Conservation (phyloP, 805 yeast species). For the Novakomyces olei region DNA sequence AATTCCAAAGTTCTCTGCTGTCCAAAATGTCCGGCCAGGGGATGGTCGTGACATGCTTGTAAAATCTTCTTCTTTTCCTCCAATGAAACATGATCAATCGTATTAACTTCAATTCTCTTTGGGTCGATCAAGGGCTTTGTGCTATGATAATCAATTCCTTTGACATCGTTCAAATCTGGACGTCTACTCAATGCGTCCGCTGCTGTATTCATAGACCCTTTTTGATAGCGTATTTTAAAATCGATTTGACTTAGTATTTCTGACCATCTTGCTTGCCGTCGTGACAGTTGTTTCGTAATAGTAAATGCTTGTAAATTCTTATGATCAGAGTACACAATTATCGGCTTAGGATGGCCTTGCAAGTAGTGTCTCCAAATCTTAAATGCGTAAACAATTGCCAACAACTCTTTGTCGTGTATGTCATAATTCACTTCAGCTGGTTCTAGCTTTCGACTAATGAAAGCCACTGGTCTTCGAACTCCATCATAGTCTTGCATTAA, state of each 20-base stretch:
- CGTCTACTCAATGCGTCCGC: neutral
- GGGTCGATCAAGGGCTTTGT: neutral
- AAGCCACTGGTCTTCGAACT: conserved; percentile 5
- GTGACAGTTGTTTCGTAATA: neutral
- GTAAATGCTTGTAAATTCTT: neutral
- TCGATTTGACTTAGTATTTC: neutral
- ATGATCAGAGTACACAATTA: neutral
- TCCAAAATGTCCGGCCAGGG: conserved; percentile 4
- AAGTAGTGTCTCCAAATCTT: neutral
- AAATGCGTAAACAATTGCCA: neutral
- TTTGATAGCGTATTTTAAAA: neutral
- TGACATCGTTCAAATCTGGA: neutral
- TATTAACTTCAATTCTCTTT: neutral
- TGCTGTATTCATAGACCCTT: neutral
- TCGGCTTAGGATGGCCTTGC: neutral
- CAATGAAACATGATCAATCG: neutral
- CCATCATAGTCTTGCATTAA: conserved; percentile 1
- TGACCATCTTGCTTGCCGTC: neutral
- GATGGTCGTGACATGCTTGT: conserved; percentile 1
- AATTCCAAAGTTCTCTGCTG: conserved; percentile 1
- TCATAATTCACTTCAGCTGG: conserved; percentile 5
- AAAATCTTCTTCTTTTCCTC: neutral
- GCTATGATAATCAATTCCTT: neutral
- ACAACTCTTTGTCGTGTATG: conserved; percentile 7
- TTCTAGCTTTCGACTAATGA: neutral